Conservation (phyloP, 2,329 filamentous ascomycete species). For the Fusarium ramigenum region DNA sequence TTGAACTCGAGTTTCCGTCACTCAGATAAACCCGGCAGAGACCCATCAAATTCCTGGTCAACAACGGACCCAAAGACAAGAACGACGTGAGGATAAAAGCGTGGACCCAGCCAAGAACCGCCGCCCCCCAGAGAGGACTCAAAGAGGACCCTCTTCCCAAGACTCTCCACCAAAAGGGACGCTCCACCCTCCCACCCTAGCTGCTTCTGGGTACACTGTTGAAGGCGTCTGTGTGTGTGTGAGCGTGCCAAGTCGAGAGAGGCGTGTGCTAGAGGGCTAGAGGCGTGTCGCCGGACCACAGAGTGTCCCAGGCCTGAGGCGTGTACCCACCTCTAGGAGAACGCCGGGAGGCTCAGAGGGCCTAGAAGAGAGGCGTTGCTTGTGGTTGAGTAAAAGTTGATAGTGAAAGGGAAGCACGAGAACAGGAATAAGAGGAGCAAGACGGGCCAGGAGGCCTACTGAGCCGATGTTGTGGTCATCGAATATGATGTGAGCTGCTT, state of each 20-base stretch:
- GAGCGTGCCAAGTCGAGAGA: conserved; percentile 29
- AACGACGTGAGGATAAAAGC: conserved; percentile 21
- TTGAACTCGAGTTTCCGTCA: conserved; percentile 26
- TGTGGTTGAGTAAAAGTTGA: conserved; percentile 26
- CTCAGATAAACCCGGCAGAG: conserved; percentile 21
- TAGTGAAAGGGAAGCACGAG: conserved; percentile 6
- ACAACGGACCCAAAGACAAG: conserved; percentile 34
- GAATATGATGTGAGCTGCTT: conserved; percentile 4
- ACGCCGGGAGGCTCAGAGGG: conserved; percentile 43
- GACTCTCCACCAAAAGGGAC: conserved; percentile 29
- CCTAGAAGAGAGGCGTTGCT: conserved; percentile 40
- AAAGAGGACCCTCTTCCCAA: conserved; percentile 30
- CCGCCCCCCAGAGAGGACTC: conserved; percentile 31
- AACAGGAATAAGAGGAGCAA: conserved; percentile 12
- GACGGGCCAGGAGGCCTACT: conserved; percentile 18
- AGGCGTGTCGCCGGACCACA: conserved; percentile 22
- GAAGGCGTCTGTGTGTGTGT: not conserved
- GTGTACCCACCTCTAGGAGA: conserved; percentile 38
- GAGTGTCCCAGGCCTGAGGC: conserved; percentile 8
- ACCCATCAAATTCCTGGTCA: conserved; percentile 30
- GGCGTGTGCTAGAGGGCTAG: conserved; percentile 18
- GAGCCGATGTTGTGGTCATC: not conserved
- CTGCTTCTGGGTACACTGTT: conserved; percentile 25
- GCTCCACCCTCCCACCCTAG: conserved; percentile 26
- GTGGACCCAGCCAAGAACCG: conserved; percentile 17